These are phyloP conservation scores for Prunus kanzakura DNA, from an alignment of 306 rosid species.

Conservation along the genomic window DNA sequence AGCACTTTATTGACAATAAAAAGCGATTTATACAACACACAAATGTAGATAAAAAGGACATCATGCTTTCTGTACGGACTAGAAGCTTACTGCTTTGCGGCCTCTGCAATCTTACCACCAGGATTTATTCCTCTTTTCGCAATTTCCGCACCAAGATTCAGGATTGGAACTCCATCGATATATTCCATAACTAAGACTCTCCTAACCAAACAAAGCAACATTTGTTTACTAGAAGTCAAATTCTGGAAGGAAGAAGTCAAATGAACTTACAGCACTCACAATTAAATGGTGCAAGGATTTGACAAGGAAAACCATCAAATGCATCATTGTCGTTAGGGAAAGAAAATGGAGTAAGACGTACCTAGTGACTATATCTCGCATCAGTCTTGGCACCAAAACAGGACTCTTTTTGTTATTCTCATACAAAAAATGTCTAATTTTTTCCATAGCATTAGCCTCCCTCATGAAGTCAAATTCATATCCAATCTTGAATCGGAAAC, in stretches of 20 bases:
- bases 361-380: constrained; percentile 72
- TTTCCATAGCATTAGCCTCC: constrained; percentile 84
- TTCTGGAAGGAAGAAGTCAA: background rate
- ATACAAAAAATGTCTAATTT: constrained; percentile 60
- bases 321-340: background rate
- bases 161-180: constrained; percentile 83
- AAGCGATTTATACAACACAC: background rate
- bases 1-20: background rate
- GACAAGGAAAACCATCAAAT: background rate
- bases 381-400: constrained; percentile 77
- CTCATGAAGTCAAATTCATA: constrained; percentile 91
- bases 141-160: constrained; percentile 91
- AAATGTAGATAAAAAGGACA: constrained; percentile 3
- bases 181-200: constrained; percentile 89
- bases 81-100: constrained; percentile 79
- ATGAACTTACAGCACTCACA: constrained; percentile 17
- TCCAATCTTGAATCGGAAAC: constrained; percentile 66
- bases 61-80: constrained; percentile 18
- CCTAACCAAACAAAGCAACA: constrained; percentile 49
- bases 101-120: constrained; percentile 65
- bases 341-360: constrained; percentile 26
- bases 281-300: constrained; percentile 3
- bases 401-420: constrained; percentile 67
- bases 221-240: constrained; percentile 21
- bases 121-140: constrained; percentile 87